Base-by-base conservation (phyloP, 495 filamentous ascomycete genomes). In the Neurospora sp. region DNA sequence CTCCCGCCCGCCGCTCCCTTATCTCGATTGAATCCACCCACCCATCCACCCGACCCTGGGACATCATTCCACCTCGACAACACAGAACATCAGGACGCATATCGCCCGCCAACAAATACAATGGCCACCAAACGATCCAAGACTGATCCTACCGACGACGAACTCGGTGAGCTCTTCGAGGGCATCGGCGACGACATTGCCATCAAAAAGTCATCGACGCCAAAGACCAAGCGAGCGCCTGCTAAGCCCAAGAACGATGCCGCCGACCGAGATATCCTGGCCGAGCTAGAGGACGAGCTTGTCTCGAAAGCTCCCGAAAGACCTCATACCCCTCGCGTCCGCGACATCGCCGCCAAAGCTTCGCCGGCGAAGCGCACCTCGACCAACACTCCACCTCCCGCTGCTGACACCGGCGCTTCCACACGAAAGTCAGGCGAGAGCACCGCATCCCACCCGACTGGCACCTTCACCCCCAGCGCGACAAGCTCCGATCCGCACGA, bases 141-240 rank as follows among this genome's bases (percentile, higher is more conserved):
- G 77, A 79, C 81, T 5, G 88, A 90, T 72, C 86, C 87, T 31
- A 91, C 90, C 72, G 91, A 90, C 77, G 93, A 96, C 76, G 93
- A 96, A 80, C 86, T 97, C 59, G 86, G 92, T 46, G 92, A 93
- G 80, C 89, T 94, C 78, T 92, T 98, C 79, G 92, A 92, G 74
- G 88, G 87, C 69, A 88, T 96, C 72, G 89, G 86, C 72, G 84
- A 89, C 78, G 88, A 84, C 70, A 78, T 75, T 41, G 78, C 79
- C 59, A 71, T 76, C 72, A 83, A 84, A 73, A 86, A 86, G 77
- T 40, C 88, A 54, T 69, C 83, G 73, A 89, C 86, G 80, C 78
- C 83, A 75, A 86, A 84, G 81, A 76, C 82, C 31, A 62, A 62
- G 23, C 54, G 54, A 62, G 76, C 79, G 14, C 76, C 83, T 54